Evolutionary conservation across 2,329 filamentous ascomycete species (phyloP), one percentile per base, ranked within the genome.

Genomic region (Hymenoscyphus infarciens): DNA sequence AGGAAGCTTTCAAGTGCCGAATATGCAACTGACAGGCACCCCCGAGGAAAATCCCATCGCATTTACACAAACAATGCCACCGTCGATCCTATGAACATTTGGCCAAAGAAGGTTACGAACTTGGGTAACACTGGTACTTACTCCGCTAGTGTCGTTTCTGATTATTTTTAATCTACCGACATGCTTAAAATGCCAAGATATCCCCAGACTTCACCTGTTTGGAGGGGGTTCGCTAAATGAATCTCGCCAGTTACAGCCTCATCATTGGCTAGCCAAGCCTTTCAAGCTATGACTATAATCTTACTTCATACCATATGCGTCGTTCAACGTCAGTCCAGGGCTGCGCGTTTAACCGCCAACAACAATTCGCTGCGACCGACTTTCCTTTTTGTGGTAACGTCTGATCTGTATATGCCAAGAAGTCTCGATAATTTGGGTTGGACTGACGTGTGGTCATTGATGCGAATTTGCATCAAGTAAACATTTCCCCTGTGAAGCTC

Each of bases 131-230:
- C 22, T 33, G 25, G 22, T 59, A 42, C 42, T n/a, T 59, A 42
- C 42, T n/a, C 27, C 29, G 22, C 25, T 8, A 22, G 22, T 38
- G 22, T 19, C 13, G 35, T 59, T 64, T 53, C 29, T 25, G 29
- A 56, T 59, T 13, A 62, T 63, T 62, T 60, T 64, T 64, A 63
- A 61, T 27, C 54, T 33, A 4, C 52, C 4, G 60, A 33, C 33
- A 65, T 59, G 63, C 63, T 65, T 65, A 63, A 64, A 59, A 22
- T 53, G 60, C 64, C 62, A 61, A 56, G 45, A 60, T 15, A 60
- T 55, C 53, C 59, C 63, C 61, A 66, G 52, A 64, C 64, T 31
- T 15, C 13, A 7, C 5, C 15, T 29, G 64, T 66, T 61, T 56
- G 42, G 38, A 39, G 25, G 19, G 59, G 53, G 49, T 19, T 45